Evolutionary conservation across 768 basidiomycete genomes (phyloP), one percentile per base, ranked within the genome.

Genomic region (Leccinum imitatum): DNA sequence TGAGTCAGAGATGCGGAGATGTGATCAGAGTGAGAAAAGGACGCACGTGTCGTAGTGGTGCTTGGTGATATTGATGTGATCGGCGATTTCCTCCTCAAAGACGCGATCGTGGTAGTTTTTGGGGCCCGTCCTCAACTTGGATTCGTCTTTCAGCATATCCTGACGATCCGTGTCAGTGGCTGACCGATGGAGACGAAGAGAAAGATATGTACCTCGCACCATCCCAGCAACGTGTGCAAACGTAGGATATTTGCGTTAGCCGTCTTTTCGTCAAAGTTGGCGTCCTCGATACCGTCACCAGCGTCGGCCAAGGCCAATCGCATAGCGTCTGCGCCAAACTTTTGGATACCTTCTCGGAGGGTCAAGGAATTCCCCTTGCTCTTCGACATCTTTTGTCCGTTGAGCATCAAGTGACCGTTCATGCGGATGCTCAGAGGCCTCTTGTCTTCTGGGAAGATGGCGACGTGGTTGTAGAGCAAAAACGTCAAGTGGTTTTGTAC

Each of bases 351-450:
- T 70, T 99, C 91, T 57, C 85, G 78, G 73, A 99, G 77, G 1
- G 96, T 99, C 80, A 98, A 78, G 59, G 89, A 92, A 76, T 99
- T 99, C 13, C 96, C 97, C 50, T 90, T 95, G 73, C 90, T 91
- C 83, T 98, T 99, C 46, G 87, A 89, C 97, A 99, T 99, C 81
- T 98, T 99, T 81, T 95, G 90, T 19, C 96, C 95, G 74, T 99
- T 98, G 73, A 99, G 74, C 88, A 94, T 88, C 79, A 99, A 75
- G 71, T 98, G 96, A 0, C 97, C 97, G 70, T 99, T 99, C 50
- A 91, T 88, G 25, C 97, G 90, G 81, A 99, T 93, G 70, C 91
- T 87, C 67, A 84, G 69, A 0, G 97, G 96, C 91, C 91, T 94
- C 73, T 91, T 91, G 70, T 91, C 84, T 66, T 87, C 82, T 25